These are phyloP conservation scores for Dendrobium officinale DNA, from an alignment of 106 monocot species.

Conservation along the genomic window DNA sequence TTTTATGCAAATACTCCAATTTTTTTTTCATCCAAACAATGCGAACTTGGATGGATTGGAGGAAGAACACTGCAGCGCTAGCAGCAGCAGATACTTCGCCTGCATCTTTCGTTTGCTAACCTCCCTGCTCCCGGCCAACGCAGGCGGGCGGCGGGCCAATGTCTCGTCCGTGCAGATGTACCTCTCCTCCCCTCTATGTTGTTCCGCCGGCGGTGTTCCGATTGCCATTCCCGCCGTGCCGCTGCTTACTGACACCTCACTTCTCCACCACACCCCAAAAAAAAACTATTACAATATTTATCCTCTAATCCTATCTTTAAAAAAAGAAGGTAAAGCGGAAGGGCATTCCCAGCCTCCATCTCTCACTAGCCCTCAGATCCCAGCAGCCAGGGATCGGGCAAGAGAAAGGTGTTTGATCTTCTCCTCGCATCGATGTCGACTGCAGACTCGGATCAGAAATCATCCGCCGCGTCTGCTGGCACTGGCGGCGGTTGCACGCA, in stretches of 20 bases:
- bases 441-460: neutral
- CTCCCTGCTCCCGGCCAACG: neutral
- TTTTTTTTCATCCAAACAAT: too few species aligned
- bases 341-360: neutral
- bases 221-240: neutral
- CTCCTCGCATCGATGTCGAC: neutral
- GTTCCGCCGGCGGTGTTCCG: neutral
- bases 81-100: too few species aligned
- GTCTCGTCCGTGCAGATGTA: neutral
- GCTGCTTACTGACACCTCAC: neutral
- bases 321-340: neutral
- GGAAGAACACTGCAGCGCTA: too few species aligned
- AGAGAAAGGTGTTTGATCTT: neutral
- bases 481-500: neutral
- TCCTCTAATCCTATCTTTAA: neutral
- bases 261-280: neutral
- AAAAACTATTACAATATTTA: neutral
- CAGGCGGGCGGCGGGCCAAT: neutral
- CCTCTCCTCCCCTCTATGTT: neutral
- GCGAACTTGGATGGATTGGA: too few species aligned
- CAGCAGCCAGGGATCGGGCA: neutral
- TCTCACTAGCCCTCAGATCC: neutral
- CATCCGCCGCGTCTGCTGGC: neutral
- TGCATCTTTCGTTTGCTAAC: too few species aligned
- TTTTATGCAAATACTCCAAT: too few species aligned